These are phyloP conservation scores for Cytospora piceae DNA, from an alignment of 2,329 filamentous ascomycete genomes.

Conservation along the genomic window DNA sequence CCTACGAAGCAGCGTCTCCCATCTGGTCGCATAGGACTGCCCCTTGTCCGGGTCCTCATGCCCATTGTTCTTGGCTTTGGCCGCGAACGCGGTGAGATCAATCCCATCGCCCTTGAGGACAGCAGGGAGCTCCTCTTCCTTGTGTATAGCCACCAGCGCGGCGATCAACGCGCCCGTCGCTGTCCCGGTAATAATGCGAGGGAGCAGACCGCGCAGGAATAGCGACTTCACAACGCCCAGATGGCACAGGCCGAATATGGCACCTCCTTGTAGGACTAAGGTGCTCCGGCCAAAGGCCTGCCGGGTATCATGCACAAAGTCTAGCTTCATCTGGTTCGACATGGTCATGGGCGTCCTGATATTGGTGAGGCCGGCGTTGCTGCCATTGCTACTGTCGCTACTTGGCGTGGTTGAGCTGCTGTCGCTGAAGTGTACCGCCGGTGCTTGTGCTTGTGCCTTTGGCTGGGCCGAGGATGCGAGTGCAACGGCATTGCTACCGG, in stretches of 20 bases:
- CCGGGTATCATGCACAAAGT: conserved; percentile 83
- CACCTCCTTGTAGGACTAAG: conserved; percentile 84
- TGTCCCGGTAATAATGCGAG: conserved; percentile 88
- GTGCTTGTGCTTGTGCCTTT: conserved; percentile 3
- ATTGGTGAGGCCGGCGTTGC: conserved; percentile 8
- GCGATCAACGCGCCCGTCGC: conserved; percentile 90
- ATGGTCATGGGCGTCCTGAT: conserved; percentile 31
- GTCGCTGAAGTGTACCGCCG: conserved; percentile 28
- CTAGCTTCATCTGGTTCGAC: conserved; percentile 62
- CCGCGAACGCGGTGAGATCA: conserved; percentile 77
- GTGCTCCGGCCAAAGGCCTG: conserved; percentile 88
- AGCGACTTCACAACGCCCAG: conserved; percentile 88
- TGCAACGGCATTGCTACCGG: not conserved
- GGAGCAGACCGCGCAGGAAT: conserved; percentile 77
- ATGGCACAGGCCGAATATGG: conserved; percentile 90
- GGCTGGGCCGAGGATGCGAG: conserved; percentile 5
- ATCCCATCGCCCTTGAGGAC: conserved; percentile 81
- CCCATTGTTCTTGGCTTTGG: conserved; percentile 36
- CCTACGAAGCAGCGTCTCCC: conserved; percentile 67
- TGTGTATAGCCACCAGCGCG: conserved; percentile 84
- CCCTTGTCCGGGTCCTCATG: conserved; percentile 36
- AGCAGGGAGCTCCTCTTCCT: conserved; percentile 77
- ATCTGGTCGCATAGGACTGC: conserved; percentile 47
- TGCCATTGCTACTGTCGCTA: conserved; percentile 16
- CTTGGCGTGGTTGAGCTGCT: conserved; percentile 21